These are phyloP conservation scores for Larix sibirica DNA, from an alignment of 83 land plant species.

Conservation along the genomic window DNA sequence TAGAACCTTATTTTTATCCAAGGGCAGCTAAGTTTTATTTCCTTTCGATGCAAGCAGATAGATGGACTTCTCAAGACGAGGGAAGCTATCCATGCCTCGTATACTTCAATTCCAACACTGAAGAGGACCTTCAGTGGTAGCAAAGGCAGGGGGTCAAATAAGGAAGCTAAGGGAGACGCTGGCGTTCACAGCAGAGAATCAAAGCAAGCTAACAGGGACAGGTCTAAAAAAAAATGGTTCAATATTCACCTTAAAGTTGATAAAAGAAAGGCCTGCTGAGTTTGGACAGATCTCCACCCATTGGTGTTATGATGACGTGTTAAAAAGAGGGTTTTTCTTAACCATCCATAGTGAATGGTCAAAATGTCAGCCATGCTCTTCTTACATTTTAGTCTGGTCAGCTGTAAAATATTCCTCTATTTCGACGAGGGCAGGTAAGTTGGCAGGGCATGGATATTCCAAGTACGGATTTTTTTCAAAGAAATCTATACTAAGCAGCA, in stretches of 20 bases:
- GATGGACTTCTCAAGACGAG: constrained; percentile 86
- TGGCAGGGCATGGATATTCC: no score
- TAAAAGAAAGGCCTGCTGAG: constrained; percentile 59
- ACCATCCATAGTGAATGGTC: no score
- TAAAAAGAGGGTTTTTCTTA: no score
- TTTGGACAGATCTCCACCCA: no score
- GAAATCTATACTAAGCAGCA: no score
- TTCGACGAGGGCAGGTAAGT: no score
- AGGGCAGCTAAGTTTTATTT: not conserved
- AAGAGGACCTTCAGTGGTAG: constrained; percentile 55
- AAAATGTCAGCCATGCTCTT: no score
- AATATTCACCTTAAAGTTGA: constrained; percentile 72
- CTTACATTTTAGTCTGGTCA: no score
- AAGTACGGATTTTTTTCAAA: no score
- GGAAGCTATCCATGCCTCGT: constrained; percentile 78
- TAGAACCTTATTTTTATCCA: not conserved
- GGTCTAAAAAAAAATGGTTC: constrained; percentile 82
- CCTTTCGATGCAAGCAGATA: constrained; percentile 51
- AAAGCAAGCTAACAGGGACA: constrained; percentile 45
- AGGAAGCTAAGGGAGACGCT: constrained; percentile 39
- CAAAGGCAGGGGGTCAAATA: constrained; percentile 40
- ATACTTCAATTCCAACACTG: constrained; percentile 52
- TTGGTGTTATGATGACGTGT: no score
- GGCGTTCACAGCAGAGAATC: constrained; percentile 31
- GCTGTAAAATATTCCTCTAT: no score